These are phyloP conservation scores for Cladosporium sp. DNA, from an alignment of 2,329 filamentous ascomycete genomes.

Conservation along the genomic window DNA sequence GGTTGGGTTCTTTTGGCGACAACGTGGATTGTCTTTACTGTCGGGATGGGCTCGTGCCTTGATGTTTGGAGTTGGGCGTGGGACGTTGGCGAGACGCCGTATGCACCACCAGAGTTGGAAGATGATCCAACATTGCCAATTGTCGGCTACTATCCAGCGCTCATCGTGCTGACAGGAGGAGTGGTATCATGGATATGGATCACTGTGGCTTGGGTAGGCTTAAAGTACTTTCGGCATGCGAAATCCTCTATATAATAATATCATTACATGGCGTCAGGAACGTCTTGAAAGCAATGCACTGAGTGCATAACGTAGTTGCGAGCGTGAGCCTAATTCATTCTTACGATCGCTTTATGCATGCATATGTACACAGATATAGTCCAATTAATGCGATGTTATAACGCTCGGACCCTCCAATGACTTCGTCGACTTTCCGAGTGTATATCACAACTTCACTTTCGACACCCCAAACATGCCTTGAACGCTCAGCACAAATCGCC, in stretches of 20 bases:
- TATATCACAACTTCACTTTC: slow-evolving; percentile 10
- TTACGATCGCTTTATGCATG: too few species aligned
- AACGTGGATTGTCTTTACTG: slow-evolving; percentile 94
- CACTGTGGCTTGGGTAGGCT: slow-evolving; percentile 92
- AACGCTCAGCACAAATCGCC: not conserved
- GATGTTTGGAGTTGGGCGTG: slow-evolving; percentile 98
- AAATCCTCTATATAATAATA: slow-evolving; percentile 44
- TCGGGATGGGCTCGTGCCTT: slow-evolving; percentile 93
- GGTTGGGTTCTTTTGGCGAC: slow-evolving; percentile 87
- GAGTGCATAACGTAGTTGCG: too few species aligned
- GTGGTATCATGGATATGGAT: slow-evolving; percentile 99
- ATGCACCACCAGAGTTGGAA: slow-evolving; percentile 90
- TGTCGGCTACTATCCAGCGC: slow-evolving; percentile 90
- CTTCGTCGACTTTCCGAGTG: not conserved
- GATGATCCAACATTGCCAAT: slow-evolving; percentile 94
- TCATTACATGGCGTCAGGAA: too few species aligned
- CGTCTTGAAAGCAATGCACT: too few species aligned
- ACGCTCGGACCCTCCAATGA: not conserved
- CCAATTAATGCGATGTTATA: too few species aligned
- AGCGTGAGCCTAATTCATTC: too few species aligned
- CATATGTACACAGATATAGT: too few species aligned
- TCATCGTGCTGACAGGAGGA: slow-evolving; percentile 78
- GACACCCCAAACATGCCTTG: slow-evolving; percentile 10
- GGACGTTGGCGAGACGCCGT: slow-evolving; percentile 95
- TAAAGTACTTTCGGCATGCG: slow-evolving; percentile 98